Base-by-base conservation (phyloP, 805 yeast genomes). In the Spencermartinsiella europaea region DNA sequence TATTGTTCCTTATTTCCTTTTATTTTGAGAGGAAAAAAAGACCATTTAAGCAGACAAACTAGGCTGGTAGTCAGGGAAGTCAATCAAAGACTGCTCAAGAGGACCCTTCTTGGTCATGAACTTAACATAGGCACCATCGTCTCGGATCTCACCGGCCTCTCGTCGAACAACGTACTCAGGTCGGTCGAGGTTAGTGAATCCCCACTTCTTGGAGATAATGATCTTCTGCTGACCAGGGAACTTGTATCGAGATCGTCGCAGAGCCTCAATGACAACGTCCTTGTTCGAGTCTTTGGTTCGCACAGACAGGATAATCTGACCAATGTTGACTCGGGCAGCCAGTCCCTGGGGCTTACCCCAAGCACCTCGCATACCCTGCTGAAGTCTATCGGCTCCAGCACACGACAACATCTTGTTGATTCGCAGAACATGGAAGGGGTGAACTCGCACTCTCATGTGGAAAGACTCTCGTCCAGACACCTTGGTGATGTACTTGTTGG, bases 301-400 rank as follows among this genome's bases (percentile, higher is more conserved):
- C 74, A 88, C 88, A 62, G 98, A 91, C 79, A 93, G 82, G 73
- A 93, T 82, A 73, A 93, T 83, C 81, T 93, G 99, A 71, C 99
- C 99, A 76, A 93, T 93, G 79, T 78, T 78, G 73, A 93, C 98
- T 77, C 99, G 89, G 68, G 99, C 99, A 67, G 98, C 99, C 70
- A 89, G 81, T 82, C 99, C 99, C 69, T 90, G 96, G 69, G 99
- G 99, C 82, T 93, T 93, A 89, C 99, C 99, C 98, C 98, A 93
- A 73, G 99, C 99, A 83, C 95, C 95, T 88, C 99, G 91, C 99
- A 93, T 93, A 90, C 99, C 99, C 81, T 93, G 98, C 81, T 93
- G 99, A 79, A 93, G 84, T 86, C 99, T 89, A 91, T 93, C 99
- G 74, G 99, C 99, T 87, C 99, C 99, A 80, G 99, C 99, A 83